Conservation (phyloP, 2,329 filamentous ascomycete species). For the Penicillium verrucosum region DNA sequence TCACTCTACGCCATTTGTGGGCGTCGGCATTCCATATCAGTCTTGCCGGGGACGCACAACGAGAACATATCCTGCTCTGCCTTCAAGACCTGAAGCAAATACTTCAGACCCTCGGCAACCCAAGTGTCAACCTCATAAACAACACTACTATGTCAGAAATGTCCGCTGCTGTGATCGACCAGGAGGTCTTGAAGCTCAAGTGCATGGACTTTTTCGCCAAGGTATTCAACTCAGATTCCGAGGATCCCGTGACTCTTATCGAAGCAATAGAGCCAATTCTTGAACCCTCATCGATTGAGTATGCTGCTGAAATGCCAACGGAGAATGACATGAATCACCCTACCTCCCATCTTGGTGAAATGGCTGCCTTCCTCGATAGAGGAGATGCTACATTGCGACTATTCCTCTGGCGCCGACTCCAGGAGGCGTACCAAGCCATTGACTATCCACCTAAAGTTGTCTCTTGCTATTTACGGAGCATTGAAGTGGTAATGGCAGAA, state of each 20-base stretch:
- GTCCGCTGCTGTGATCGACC: constrained; percentile 76
- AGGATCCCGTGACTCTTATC: constrained; percentile 79
- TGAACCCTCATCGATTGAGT: constrained; percentile 56
- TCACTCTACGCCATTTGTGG: constrained; percentile 64
- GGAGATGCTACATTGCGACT: constrained; percentile 80
- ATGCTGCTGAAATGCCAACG: constrained; percentile 17
- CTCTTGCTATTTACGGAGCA: constrained; percentile 79
- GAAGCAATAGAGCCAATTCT: constrained; percentile 90
- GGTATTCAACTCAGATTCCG: constrained; percentile 78
- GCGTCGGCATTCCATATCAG: constrained; percentile 61
- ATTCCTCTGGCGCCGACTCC: constrained; percentile 86
- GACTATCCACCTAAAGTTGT: constrained; percentile 83
- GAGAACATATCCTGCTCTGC: constrained; percentile 60
- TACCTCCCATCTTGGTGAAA: constrained; percentile 60
- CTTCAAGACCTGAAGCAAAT: constrained; percentile 61
- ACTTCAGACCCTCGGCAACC: constrained; percentile 48
- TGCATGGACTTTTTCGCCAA: constrained; percentile 95
- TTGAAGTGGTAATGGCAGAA: constrained; percentile 76
- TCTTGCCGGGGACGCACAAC: constrained; percentile 53
- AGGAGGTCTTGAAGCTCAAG: constrained; percentile 85
- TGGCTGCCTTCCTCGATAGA: constrained; percentile 78
- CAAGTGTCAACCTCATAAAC: constrained; percentile 65
- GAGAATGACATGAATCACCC: constrained; percentile 44
- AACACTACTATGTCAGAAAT: constrained; percentile 86
- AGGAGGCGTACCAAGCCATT: constrained; percentile 82